These are phyloP conservation scores for Geotrichum reessii DNA, from an alignment of 1,139 yeast genomes.

Conservation along the genomic window DNA sequence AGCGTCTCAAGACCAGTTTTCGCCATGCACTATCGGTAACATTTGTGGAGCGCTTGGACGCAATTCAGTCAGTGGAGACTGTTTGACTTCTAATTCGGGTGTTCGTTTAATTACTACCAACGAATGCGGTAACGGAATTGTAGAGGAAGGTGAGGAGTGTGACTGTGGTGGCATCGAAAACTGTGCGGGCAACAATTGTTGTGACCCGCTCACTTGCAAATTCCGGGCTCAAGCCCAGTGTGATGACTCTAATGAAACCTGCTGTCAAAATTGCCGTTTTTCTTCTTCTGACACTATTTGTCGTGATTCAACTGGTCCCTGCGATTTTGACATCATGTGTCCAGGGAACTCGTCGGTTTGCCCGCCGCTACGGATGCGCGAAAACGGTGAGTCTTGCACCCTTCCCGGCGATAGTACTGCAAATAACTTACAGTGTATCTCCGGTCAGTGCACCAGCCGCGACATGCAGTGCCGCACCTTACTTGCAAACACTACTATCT, in stretches of 20 bases:
- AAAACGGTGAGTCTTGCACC: slow-evolving; percentile 37
- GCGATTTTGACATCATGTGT: slow-evolving; percentile 37
- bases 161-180: slow-evolving; percentile 37
- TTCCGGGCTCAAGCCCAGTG: slow-evolving; percentile 34
- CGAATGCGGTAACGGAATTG: slow-evolving; percentile 40
- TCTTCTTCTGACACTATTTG: slow-evolving; percentile 32
- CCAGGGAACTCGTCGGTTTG: slow-evolving; percentile 36
- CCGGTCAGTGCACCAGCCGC: slow-evolving; percentile 39
- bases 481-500: slow-evolving; percentile 28
- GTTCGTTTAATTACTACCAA: slow-evolving; percentile 33
- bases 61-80: slow-evolving; percentile 34
- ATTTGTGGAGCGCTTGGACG: slow-evolving; percentile 34
- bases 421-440: slow-evolving; percentile 31
- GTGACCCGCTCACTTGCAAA: slow-evolving; percentile 37
- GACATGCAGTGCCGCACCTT: slow-evolving; percentile 34
- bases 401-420: slow-evolving; percentile 20
- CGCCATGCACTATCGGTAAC: slow-evolving; percentile 38
- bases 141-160: slow-evolving; percentile 41
- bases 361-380: slow-evolving; percentile 29
- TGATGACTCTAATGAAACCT: slow-evolving; percentile 35
- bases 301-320: slow-evolving; percentile 34
- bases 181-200: slow-evolving; percentile 35
- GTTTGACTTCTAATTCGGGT: slow-evolving; percentile 35
- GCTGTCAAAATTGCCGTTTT: slow-evolving; percentile 35
- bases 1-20: slow-evolving; percentile 32